A percentile compares a stretch with the other conserved stretches of the same genome.
Evolutionary conservation across 106 monocot genomes (phyloP).

Genomic region (Dioscorea dumetorum): DNA sequence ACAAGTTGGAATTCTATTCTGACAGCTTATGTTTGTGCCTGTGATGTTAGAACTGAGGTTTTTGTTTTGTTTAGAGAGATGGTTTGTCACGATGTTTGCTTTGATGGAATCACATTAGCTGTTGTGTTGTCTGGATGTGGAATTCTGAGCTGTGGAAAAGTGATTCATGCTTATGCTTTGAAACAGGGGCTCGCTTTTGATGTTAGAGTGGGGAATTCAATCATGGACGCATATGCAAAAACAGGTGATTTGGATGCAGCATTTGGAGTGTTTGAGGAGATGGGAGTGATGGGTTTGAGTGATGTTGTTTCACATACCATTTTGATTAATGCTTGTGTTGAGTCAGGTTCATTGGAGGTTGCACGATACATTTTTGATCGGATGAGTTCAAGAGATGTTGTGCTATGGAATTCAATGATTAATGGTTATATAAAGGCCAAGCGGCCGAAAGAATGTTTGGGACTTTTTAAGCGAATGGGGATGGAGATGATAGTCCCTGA

Average conservation of each 20-base stretch:
- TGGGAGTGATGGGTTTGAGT: neutral
- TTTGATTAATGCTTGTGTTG: neutral
- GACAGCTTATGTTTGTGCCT: neutral
- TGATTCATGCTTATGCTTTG: neutral
- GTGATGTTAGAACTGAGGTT: neutral
- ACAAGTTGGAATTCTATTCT: constrained; percentile 1
- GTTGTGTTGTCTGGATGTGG: neutral
- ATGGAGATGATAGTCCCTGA: neutral
- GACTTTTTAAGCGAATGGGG: neutral
- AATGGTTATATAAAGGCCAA: neutral
- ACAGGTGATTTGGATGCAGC: neutral
- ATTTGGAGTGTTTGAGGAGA: neutral
- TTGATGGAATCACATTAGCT: neutral
- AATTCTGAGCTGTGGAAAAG: neutral
- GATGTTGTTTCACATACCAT: neutral
- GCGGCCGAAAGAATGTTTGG: neutral
- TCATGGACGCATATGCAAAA: neutral
- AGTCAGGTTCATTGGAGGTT: neutral
- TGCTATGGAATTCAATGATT: neutral
- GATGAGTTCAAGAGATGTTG: neutral
- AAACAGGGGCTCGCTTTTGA: neutral
- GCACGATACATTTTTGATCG: neutral
- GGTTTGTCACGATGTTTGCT: neutral
- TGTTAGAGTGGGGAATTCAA: neutral
- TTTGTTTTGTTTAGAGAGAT: neutral